Evolutionary conservation across 2,329 filamentous ascomycete genomes (phyloP).

Genomic region (Alternaria atra): DNA sequence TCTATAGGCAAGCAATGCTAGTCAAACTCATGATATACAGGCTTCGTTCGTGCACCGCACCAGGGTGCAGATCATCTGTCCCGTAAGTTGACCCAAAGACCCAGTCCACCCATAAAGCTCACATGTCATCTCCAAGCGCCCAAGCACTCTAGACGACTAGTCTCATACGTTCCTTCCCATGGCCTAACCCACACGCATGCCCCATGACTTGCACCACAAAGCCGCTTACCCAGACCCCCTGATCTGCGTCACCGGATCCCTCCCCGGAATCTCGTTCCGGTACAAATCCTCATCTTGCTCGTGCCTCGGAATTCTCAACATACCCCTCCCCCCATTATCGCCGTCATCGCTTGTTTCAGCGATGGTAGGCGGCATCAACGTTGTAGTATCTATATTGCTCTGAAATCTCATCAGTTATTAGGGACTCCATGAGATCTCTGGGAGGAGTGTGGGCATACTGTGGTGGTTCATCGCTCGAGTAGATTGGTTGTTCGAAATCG

Average conservation of each 20-base stretch:
- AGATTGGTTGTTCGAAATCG: slow-evolving; percentile 43
- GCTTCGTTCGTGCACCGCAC: background rate
- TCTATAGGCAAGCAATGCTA: background rate
- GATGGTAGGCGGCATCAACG: slow-evolving; percentile 30
- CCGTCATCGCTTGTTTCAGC: slow-evolving; percentile 9
- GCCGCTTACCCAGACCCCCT: slow-evolving; percentile 1
- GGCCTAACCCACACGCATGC: background rate
- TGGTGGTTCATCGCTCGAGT: slow-evolving; percentile 22
- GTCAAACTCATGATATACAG: background rate
- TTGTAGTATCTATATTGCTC: slow-evolving; percentile 42
- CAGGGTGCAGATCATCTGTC: background rate
- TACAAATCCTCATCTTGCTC: slow-evolving; percentile 46
- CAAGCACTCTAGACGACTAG: too few relatives aligned
- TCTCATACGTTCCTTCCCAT: too few relatives aligned
- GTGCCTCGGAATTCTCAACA: slow-evolving; percentile 27
- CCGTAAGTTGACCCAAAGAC: background rate
- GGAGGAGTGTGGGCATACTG: slow-evolving; percentile 18
- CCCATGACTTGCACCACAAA: background rate
- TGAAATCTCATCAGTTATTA: slow-evolving; percentile 43
- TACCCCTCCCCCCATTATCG: background rate
- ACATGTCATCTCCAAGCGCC: background rate
- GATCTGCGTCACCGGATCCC: slow-evolving; percentile 26
- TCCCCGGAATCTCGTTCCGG: slow-evolving; percentile 30
- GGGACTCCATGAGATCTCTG: slow-evolving; percentile 11
- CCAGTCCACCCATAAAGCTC: background rate